phyloP scores from a whole-genome alignment of 768 basidiomycete species.

The Glaciozyma antarctica region DNA sequence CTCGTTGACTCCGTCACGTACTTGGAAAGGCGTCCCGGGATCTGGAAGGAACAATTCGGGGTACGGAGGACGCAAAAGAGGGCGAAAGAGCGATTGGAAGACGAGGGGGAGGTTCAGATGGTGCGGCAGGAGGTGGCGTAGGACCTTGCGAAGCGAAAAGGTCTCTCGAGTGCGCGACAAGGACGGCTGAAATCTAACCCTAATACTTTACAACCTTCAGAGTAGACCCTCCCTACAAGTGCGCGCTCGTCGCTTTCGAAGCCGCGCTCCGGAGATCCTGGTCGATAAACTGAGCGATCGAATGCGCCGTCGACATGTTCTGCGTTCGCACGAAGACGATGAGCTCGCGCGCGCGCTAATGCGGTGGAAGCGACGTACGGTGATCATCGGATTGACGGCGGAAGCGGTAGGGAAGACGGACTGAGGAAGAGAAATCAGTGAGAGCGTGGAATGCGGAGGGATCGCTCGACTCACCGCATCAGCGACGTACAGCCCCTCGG shows the following conservation, averaged over 20 bases:
- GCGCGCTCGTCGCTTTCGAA: conserved; percentile 4
- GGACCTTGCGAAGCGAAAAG: no score
- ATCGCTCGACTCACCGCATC: conserved; percentile 29
- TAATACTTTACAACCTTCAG: neutral
- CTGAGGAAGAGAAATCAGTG: neutral
- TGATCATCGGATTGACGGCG: conserved; percentile 29
- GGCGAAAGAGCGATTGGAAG: neutral
- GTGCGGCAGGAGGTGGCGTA: no score
- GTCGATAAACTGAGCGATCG: conserved; percentile 26
- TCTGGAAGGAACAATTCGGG: neutral
- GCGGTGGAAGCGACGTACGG: conserved; percentile 3
- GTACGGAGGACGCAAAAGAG: neutral
- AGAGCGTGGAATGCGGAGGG: no score
- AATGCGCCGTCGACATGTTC: conserved; percentile 26
- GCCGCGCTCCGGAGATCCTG: conserved; percentile 3
- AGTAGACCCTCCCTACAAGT: conserved; percentile 5
- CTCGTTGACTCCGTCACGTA: neutral
- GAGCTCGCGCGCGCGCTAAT: neutral
- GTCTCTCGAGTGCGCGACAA: neutral
- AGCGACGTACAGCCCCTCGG: conserved; percentile 35
- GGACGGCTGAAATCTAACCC: neutral
- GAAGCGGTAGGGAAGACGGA: conserved; percentile 27
- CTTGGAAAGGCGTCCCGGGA: neutral
- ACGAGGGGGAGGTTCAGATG: neutral
- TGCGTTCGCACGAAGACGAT: neutral